These are phyloP conservation scores for Guillardia theta DNA, from an alignment of 78 protist genomes.

Conservation along the genomic window DNA sequence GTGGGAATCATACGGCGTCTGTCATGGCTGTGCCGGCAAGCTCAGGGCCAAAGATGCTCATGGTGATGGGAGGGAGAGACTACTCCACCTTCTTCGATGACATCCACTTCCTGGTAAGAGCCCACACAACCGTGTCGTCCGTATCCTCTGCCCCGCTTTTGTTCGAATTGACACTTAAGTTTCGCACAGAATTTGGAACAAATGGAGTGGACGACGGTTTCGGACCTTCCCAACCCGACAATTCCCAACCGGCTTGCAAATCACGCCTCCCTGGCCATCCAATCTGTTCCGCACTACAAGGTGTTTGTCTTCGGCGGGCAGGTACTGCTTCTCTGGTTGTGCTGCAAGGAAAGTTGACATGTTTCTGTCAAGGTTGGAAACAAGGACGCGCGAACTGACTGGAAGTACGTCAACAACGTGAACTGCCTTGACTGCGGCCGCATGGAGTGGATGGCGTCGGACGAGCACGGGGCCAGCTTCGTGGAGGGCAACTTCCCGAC, in stretches of 20 bases:
- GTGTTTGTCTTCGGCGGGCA: constrained; percentile 2
- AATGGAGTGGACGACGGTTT: neutral
- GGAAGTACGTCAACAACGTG: neutral
- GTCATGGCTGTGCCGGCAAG: neutral
- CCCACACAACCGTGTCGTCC: no score
- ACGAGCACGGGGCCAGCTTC: neutral
- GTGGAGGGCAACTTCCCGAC: neutral
- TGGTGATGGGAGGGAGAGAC: neutral
- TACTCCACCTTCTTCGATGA: neutral
- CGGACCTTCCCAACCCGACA: neutral
- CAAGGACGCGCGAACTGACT: neutral
- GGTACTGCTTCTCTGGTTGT: no score
- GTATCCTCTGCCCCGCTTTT: no score
- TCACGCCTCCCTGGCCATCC: neutral
- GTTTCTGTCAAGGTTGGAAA: no score
- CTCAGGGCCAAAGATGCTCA: neutral
- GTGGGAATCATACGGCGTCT: neutral
- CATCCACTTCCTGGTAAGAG: constrained; percentile 14
- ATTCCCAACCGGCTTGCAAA: neutral
- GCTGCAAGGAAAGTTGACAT: no score
- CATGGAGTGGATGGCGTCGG: constrained; percentile 9
- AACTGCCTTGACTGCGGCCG: neutral
- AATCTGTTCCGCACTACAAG: neutral
- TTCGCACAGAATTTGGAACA: no score
- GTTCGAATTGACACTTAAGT: no score